phyloP scores from a whole-genome alignment of 495 filamentous ascomycete genomes.

The Podospora australis region DNA sequence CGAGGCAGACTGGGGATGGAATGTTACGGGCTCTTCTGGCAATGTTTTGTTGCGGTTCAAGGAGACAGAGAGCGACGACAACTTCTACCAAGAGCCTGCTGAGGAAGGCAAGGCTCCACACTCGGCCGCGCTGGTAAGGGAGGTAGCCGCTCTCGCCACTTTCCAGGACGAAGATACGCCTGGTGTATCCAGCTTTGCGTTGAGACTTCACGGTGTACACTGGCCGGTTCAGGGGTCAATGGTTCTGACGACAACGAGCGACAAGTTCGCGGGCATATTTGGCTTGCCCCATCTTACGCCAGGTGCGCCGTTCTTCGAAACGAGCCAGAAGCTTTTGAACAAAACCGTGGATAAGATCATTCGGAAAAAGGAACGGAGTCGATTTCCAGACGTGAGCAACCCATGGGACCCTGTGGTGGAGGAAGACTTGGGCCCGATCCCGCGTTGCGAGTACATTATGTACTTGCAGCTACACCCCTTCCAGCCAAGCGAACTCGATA shows the following conservation, averaged over 20 bases:
- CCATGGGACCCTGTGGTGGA: slow-evolving; percentile 56
- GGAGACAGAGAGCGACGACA: slow-evolving; percentile 41
- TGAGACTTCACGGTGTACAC: slow-evolving; percentile 75
- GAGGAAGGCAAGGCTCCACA: slow-evolving; percentile 8
- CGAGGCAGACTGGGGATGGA: slow-evolving; percentile 53
- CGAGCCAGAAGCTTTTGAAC: slow-evolving; percentile 62
- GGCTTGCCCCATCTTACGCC: slow-evolving; percentile 77
- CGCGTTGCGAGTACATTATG: slow-evolving; percentile 82
- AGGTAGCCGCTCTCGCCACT: slow-evolving; percentile 58
- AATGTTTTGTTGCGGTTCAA: slow-evolving; percentile 46
- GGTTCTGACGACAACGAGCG: slow-evolving; percentile 77
- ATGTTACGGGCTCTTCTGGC: slow-evolving; percentile 57
- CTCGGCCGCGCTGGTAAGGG: slow-evolving; percentile 36
- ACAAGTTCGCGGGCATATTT: slow-evolving; percentile 88
- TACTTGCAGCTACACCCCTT: slow-evolving; percentile 76
- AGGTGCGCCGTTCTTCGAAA: slow-evolving; percentile 56
- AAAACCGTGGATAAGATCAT: slow-evolving; percentile 63
- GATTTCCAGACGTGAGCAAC: slow-evolving; percentile 42
- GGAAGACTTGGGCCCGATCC: slow-evolving; percentile 52
- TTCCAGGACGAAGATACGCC: slow-evolving; percentile 62
- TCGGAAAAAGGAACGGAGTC: slow-evolving; percentile 48
- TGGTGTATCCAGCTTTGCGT: slow-evolving; percentile 65
- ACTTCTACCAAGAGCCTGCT: slow-evolving; percentile 29
- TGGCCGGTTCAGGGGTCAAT: slow-evolving; percentile 69
- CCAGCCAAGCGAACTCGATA: slow-evolving; percentile 32